Evolutionary conservation across 192 early-diverging fungal species (phyloP).

Genomic region (Coemansia sp.): DNA sequence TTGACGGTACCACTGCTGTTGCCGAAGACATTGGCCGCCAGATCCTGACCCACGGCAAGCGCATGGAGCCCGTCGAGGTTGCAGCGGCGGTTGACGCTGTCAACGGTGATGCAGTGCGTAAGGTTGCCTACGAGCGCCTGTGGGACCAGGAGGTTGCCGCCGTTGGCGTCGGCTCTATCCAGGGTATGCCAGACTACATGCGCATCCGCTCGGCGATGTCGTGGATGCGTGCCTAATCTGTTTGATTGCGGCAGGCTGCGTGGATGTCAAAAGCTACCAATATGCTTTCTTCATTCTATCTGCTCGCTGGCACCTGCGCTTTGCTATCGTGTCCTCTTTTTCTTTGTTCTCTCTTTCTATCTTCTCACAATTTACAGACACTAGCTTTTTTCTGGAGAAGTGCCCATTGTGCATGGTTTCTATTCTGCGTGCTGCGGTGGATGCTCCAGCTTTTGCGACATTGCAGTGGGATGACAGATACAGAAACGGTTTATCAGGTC

Average conservation of each 20-base stretch:
- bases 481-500: no score
- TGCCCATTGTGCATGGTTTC: neutral
- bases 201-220: constrained; percentile 86
- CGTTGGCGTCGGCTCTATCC: constrained; percentile 86
- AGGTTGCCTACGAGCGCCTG: constrained; percentile 84
- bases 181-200: constrained; percentile 87
- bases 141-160: constrained; percentile 84
- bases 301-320: neutral
- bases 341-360: constrained; percentile 21
- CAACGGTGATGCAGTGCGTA: constrained; percentile 82
- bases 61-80: constrained; percentile 85
- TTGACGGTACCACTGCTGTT: constrained; percentile 94
- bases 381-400: neutral
- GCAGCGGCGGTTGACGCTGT: constrained; percentile 84
- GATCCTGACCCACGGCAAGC: constrained; percentile 87
- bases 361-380: constrained; percentile 10
- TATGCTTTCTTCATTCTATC: neutral
- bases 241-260: neutral
- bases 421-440: neutral
- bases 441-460: no score
- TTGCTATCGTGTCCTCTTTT: constrained; percentile 9
- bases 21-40: constrained; percentile 99
- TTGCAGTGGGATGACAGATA: no score
- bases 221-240: constrained; percentile 66
- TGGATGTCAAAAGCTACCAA: neutral